Base-by-base conservation (phyloP, 2,329 filamentous ascomycete genomes). In the Karstenula rhodostoma region DNA sequence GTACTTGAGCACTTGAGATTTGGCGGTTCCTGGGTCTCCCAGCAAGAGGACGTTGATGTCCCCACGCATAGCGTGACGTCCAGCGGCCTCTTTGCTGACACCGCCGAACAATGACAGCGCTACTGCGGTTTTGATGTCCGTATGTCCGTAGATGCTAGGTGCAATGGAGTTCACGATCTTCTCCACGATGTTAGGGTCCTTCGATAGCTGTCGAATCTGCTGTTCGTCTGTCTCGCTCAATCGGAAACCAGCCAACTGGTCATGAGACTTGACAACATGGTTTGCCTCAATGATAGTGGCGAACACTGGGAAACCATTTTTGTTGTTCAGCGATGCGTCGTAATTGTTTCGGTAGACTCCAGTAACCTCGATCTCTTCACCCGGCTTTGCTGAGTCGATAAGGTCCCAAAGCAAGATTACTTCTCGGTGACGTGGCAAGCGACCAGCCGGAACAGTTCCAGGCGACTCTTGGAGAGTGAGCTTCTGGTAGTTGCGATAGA, bases 401-500 rank as follows among this genome's bases (percentile, higher is more conserved):
- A 99, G 84, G 80, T 99, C 95, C 88, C 95, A 98, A 2, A 99
- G 87, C 13, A 99, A 86, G 65, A 99, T 93, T 40, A 99, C 94
- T 75, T 99, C 95, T 56, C 95, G 88, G 74, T 95, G 92, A 57
- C 96, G 90, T 3, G 95, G 95, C 49, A 99, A 86, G 78, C 95
- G 94, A 72, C 95, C 95, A 37, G 96, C 94, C 4, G 95, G 96
- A 3, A 99, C 95, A 7, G 95, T 98, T 57, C 95, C 96, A 4
- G 95, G 95, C 0, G 96, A 97, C 78, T 99, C 95, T 74, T 99
- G 95, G 13, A 99, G 86, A 0, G 95, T 99, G 70, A 99, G 84
- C 76, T 97, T 99, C 78, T 99, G 95, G 80, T 97, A 99, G 79
- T 99, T 99, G 64, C 95, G 91, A 81, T 99, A 99, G 17, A 99